Base-by-base conservation (phyloP, 371 early-diverging fungal genomes). In the Dichotomocladium elegans region DNA sequence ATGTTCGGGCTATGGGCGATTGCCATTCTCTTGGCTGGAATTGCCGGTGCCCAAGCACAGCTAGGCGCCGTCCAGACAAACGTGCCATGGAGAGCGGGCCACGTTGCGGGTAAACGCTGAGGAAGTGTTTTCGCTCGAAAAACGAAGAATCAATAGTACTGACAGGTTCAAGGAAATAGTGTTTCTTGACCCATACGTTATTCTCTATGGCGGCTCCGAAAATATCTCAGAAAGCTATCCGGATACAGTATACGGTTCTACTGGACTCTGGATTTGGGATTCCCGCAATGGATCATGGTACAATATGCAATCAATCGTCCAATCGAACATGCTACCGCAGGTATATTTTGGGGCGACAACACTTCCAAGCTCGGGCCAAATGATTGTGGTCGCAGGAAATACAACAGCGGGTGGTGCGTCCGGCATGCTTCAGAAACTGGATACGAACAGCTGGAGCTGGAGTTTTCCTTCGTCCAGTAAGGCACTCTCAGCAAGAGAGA, bases 71-170 rank as follows among this genome's bases (percentile, higher is more conserved):
- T 61, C 34, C 55, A 67, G 37, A 63, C 71, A 29, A 57, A 63
- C 21, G 67, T 70, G 11, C 68, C 68, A 15, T 77, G 77, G 77
- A 58, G 59, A 66, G 74, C 74, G n/a, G 77, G 72, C 27, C 77
- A 77, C 51, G 74, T 65, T 46, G 62, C 77, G 56, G 74, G 77
- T 77, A 61, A 30, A 21, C 3, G 3, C 12, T 12, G 19, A 22
- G 11, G 4, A 43, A 10, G 22, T n/a, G 42, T 42, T 3, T 42
- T 34, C 35, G 17, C 35, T 35, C 1, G 11, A n/a, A n/a, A n/a
- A n/a, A n/a, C n/a, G 15, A 41, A 1, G 25, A 41, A 17, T 25
- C 17, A 41, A 41, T 8, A 41, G 3, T 9, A 25, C 24, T 14
- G 11, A 14, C 29, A 21, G 11, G 11, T 53, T 35, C 21, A 42